phyloP scores from a whole-genome alignment of 2,329 filamentous ascomycete species.

The Cryoendolithus antarcticus region DNA sequence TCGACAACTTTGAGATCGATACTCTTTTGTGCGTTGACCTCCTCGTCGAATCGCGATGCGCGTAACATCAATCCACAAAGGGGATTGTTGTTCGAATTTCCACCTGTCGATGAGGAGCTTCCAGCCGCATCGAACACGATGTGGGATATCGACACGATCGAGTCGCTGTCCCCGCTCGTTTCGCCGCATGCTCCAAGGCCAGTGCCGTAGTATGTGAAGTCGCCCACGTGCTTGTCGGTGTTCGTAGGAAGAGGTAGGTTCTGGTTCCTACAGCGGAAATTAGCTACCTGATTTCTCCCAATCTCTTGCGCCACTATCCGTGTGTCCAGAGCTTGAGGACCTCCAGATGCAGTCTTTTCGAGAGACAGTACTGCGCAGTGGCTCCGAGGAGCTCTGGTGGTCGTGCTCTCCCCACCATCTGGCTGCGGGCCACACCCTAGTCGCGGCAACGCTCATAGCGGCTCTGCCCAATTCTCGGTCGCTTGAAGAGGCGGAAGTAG shows the following conservation, averaged over 20 bases:
- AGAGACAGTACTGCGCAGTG: too few species aligned
- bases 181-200: slow-evolving; percentile 58
- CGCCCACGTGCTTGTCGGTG: slow-evolving; percentile 44
- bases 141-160: slow-evolving; percentile 56
- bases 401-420: too few species aligned
- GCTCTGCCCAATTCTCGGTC: too few species aligned
- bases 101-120: slow-evolving; percentile 21
- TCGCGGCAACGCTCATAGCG: too few species aligned
- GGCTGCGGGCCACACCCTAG: too few species aligned
- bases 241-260: slow-evolving; percentile 42
- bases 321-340: too few species aligned
- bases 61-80: slow-evolving; percentile 57
- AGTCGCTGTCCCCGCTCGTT: slow-evolving; percentile 40
- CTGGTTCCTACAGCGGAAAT: slow-evolving; percentile 12
- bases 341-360: too few species aligned
- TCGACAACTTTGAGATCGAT: slow-evolving; percentile 57
- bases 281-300: background rate
- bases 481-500: too few species aligned
- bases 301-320: too few species aligned
- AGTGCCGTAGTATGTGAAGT: slow-evolving; percentile 58
- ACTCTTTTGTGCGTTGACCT: slow-evolving; percentile 34
- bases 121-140: slow-evolving; percentile 49
- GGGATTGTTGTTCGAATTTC: slow-evolving; percentile 48
- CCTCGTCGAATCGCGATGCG: slow-evolving; percentile 38
- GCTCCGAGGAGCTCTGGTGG: too few species aligned